A percentile compares a stretch with the other conserved stretches of the same genome.
Evolutionary conservation across 441 rosid genomes (phyloP).

Genomic region (Adansonia rubrostipa): DNA sequence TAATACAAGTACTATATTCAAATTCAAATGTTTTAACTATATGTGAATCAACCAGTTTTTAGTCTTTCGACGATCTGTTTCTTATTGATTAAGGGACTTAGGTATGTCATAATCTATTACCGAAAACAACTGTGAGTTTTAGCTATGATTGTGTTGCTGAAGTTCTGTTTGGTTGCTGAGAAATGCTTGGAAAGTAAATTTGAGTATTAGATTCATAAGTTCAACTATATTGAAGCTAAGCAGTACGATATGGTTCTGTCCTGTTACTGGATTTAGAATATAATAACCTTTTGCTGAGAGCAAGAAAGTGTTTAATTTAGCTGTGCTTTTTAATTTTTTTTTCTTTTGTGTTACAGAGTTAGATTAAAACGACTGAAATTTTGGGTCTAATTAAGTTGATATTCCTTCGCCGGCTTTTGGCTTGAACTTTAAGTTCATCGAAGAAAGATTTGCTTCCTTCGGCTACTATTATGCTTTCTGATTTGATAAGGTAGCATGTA

Average conservation of each 20-base stretch:
- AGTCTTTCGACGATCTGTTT: neutral
- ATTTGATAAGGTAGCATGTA: neutral
- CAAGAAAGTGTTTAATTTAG: neutral
- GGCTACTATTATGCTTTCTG: neutral
- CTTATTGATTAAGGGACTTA: neutral
- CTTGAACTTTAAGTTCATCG: neutral
- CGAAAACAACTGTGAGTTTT: neutral
- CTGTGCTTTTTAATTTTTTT: neutral
- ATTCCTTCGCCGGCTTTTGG: neutral
- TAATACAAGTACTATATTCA: neutral
- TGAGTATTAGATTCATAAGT: neutral
- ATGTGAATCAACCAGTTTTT: neutral
- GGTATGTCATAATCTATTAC: neutral
- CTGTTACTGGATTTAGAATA: neutral
- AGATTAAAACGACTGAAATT: neutral
- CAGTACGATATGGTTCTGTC: neutral
- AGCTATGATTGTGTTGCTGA: neutral
- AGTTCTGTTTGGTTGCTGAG: neutral
- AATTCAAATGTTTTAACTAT: neutral
- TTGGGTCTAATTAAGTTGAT: neutral
- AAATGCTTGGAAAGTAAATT: conserved; percentile 5
- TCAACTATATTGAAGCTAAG: neutral
- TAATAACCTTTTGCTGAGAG: neutral
- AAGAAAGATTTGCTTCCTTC: neutral
- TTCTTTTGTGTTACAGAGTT: neutral